Evolutionary conservation across 108 stramenopile genomes (phyloP), one percentile per base, ranked within the genome.

Genomic region (Halocafeteria seosinensis): DNA sequence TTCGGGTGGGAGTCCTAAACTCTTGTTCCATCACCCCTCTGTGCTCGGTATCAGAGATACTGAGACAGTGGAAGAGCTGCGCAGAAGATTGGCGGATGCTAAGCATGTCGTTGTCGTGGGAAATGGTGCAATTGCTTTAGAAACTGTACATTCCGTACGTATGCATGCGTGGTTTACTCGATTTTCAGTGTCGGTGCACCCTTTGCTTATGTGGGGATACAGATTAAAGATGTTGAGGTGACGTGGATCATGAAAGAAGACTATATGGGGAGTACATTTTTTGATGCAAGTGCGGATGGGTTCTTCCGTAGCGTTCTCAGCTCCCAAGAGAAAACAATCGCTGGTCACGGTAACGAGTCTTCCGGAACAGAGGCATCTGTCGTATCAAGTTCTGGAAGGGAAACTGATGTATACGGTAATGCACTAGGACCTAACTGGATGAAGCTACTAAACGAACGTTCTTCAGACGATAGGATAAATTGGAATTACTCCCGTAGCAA

Each of bases 251-350:
- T 53, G 52, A 27, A 30, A 5, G 52, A 76, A 23, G 12, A 37
- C 12, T 76, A 76, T 47, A 62, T 76, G 25, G 76, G 76, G 0
- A 71, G 61, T 11, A 69, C 76, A 11, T 75, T 76, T 27, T 75
- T 76, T 64, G 76, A 76, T 34, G 66, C 70, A 1, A 68, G 63
- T 28, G 76, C 73, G 6, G 72, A 71, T n/a, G 71, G 47, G 0
- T 75, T 76, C 63, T 34, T 76, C 29, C 67, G 29, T 66, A 62
- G 0, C 25, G 25, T 55, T 62, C 33, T 23, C 24, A 66, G 35
- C 17, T 21, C 0, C 11, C 50, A 9, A 63, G n/a, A 1, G 55
- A 64, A 23, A 60, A 65, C 63, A n/a, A n/a, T n/a, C n/a, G n/a
- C n/a, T n/a, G n/a, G n/a, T n/a, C n/a, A n/a, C n/a, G n/a, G n/a